These are phyloP conservation scores for Rhodamnia rubescens DNA, from an alignment of 345 rosid genomes.

Conservation along the genomic window DNA sequence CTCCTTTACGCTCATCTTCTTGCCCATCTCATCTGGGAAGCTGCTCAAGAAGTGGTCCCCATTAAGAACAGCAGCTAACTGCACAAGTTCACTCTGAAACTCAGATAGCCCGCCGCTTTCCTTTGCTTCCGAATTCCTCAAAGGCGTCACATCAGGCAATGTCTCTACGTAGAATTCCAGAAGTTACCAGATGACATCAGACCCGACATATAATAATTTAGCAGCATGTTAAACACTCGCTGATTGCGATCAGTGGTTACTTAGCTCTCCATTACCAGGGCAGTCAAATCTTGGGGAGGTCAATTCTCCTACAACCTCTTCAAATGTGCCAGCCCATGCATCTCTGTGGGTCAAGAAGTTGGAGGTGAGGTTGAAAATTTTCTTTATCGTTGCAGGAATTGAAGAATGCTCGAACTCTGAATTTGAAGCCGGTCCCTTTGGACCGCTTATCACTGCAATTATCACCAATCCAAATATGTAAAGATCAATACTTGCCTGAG, in stretches of 20 bases:
- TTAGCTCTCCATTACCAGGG: constrained; percentile 25
- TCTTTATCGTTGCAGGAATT: constrained; percentile 81
- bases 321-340: constrained; percentile 97
- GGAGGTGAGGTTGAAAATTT: constrained; percentile 68
- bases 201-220: background rate
- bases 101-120: constrained; percentile 53
- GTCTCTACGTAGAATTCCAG: constrained; percentile 25
- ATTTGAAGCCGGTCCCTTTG: constrained; percentile 56
- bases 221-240: background rate
- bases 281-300: constrained; percentile 80
- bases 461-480: background rate
- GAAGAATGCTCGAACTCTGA: constrained; percentile 73
- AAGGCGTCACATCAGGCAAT: constrained; percentile 52
- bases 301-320: constrained; percentile 49
- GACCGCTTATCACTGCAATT: constrained; percentile 45
- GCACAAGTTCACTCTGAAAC: constrained; percentile 80
- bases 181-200: background rate
- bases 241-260: background rate
- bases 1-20: constrained; percentile 67
- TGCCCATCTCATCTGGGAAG: constrained; percentile 61
- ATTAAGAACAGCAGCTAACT: constrained; percentile 78
- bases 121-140: constrained; percentile 56
- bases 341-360: constrained; percentile 90
- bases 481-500: background rate
- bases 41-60: constrained; percentile 86